Evolutionary conservation across 2,329 filamentous ascomycete genomes (phyloP).

Genomic region (Podosphaera fusca): DNA sequence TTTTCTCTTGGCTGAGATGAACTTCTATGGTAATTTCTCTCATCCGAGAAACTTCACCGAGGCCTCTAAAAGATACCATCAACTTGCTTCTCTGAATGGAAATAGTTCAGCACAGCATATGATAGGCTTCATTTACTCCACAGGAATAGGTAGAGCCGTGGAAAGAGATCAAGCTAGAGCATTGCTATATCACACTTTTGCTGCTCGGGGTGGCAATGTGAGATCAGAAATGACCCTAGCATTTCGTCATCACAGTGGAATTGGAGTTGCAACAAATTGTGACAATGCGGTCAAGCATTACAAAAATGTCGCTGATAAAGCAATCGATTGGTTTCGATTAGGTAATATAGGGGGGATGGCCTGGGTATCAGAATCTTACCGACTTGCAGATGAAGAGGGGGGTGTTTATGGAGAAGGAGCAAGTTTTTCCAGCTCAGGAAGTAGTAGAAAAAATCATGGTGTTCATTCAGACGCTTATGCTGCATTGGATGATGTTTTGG

Average conservation of each 20-base stretch:
- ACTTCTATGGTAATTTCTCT: constrained; percentile 87
- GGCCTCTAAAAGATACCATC: constrained; percentile 62
- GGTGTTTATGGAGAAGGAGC: constrained; percentile 92
- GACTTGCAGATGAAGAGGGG: constrained; percentile 72
- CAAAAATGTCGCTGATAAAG: constrained; percentile 81
- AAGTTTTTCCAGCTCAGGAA: constrained; percentile 68
- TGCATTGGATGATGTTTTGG: constrained; percentile 77
- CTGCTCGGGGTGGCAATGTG: constrained; percentile 60
- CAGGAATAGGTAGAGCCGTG: constrained; percentile 63
- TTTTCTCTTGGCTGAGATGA: constrained; percentile 76
- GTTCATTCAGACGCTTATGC: constrained; percentile 62
- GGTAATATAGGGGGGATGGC: constrained; percentile 73
- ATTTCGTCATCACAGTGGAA: constrained; percentile 64
- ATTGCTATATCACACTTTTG: constrained; percentile 83
- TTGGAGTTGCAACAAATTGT: constrained; percentile 68
- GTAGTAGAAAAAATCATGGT: constrained; percentile 51
- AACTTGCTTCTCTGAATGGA: constrained; percentile 51
- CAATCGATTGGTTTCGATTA: constrained; percentile 65
- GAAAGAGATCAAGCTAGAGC: constrained; percentile 76
- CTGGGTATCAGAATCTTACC: constrained; percentile 56
- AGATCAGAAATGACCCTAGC: constrained; percentile 84
- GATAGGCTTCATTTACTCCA: constrained; percentile 88
- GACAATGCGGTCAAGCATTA: constrained; percentile 73
- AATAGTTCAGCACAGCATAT: constrained; percentile 91
- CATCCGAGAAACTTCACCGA: constrained; percentile 59